phyloP scores from a whole-genome alignment of 768 basidiomycete genomes.

The Suillus tomentosus region DNA sequence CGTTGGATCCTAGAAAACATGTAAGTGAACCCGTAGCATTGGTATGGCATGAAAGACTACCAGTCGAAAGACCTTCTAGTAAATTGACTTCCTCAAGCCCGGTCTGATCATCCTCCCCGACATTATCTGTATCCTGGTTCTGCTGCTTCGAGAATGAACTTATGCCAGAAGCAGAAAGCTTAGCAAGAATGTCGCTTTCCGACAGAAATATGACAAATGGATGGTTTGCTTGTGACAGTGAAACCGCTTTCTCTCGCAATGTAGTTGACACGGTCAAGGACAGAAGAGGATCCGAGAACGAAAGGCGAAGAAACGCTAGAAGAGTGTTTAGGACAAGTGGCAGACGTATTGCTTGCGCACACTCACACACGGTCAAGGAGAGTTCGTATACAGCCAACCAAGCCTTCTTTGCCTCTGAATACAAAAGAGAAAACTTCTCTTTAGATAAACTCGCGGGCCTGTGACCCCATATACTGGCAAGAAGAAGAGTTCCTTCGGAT shows the following conservation, averaged over 20 bases:
- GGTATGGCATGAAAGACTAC: slow-evolving; percentile 37
- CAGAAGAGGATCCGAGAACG: slow-evolving; percentile 72
- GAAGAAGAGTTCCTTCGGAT: slow-evolving; percentile 74
- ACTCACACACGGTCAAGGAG: slow-evolving; percentile 77
- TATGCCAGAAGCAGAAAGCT: slow-evolving; percentile 13
- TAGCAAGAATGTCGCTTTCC: slow-evolving; percentile 19
- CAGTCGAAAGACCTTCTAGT: slow-evolving; percentile 64
- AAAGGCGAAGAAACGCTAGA: slow-evolving; percentile 73
- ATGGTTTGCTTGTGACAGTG: slow-evolving; percentile 42
- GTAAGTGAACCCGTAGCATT: neutral
- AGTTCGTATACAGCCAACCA: slow-evolving; percentile 87
- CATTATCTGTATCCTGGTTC: slow-evolving; percentile 21
- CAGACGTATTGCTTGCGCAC: neutral
- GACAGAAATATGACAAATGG: slow-evolving; percentile 33
- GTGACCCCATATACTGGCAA: slow-evolving; percentile 77
- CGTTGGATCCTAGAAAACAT: slow-evolving; percentile 44
- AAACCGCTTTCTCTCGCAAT: slow-evolving; percentile 74
- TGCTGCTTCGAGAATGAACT: neutral
- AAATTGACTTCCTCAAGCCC: slow-evolving; percentile 71
- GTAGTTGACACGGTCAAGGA: slow-evolving; percentile 87
- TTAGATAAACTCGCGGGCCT: slow-evolving; percentile 43
- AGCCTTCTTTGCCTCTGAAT: slow-evolving; percentile 55
- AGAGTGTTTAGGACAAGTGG: slow-evolving; percentile 10
- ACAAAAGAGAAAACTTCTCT: slow-evolving; percentile 67
- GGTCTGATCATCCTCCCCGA: slow-evolving; percentile 42